Percentiles rank a stretch among this genome's conserved stretches.
Evolutionary conservation across 2,329 filamentous ascomycete genomes (phyloP).

Genomic region (Orbilia quercus): DNA sequence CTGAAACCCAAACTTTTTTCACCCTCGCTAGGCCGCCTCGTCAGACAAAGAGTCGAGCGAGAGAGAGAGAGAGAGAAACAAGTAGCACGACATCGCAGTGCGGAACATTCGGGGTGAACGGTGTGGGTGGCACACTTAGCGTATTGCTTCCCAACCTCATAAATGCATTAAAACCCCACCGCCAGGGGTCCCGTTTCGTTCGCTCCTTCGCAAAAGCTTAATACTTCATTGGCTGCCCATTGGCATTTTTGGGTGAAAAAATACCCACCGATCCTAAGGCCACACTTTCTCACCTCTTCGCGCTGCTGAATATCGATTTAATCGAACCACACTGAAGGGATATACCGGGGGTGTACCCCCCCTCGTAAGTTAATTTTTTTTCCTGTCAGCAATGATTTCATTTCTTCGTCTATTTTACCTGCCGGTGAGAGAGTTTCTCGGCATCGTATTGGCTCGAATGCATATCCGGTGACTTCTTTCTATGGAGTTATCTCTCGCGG

Average conservation of each 20-base stretch:
- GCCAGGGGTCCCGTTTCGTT: constrained; percentile 1
- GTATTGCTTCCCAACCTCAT: not conserved
- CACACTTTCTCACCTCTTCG: too few species aligned
- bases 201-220: constrained; percentile 18
- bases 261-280: too few species aligned
- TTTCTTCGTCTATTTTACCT: constrained; percentile 7
- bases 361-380: too few species aligned
- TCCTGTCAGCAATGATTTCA: not conserved
- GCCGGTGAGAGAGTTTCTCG: constrained; percentile 31
- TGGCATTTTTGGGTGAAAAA: not conserved
- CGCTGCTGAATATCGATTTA: too few species aligned
- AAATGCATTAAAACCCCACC: too few species aligned
- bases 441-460: constrained; percentile 6
- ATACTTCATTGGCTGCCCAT: constrained; percentile 8
- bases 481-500: not conserved
- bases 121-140: not conserved
- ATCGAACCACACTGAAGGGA: not conserved
- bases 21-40: too few species aligned
- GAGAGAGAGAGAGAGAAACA: too few species aligned
- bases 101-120: constrained; percentile 22
- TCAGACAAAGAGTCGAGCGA: too few species aligned
- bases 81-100: constrained; percentile 46
- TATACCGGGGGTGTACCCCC: too few species aligned
- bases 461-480: not conserved
- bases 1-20: constrained; percentile 1